Evolutionary conservation across 2,329 filamentous ascomycete genomes (phyloP).

Genomic region (Rhynchosporium agropyri): DNA sequence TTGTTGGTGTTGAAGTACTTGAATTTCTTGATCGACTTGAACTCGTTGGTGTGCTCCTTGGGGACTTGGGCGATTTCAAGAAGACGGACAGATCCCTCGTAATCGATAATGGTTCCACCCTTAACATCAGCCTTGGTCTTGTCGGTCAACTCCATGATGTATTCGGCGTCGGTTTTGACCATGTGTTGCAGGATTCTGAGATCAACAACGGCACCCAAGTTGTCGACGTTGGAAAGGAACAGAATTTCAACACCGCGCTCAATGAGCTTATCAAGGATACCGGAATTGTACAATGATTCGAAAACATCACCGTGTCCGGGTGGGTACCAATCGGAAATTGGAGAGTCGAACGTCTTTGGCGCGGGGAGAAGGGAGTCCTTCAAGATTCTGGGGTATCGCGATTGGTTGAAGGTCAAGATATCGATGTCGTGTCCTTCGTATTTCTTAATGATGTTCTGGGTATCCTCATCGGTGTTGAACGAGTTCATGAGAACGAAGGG

Average conservation of each 20-base stretch:
- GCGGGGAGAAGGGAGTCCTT: slow-evolving; percentile 98
- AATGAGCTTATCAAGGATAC: slow-evolving; percentile 94
- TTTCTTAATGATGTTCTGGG: slow-evolving; percentile 99
- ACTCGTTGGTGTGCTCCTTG: slow-evolving; percentile 99
- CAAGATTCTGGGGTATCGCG: slow-evolving; percentile 93
- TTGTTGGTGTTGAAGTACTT: slow-evolving; percentile 99
- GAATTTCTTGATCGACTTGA: slow-evolving; percentile 99
- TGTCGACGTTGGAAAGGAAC: slow-evolving; percentile 99
- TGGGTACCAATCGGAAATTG: slow-evolving; percentile 97
- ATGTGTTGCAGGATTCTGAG: slow-evolving; percentile 99
- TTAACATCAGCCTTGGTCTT: slow-evolving; percentile 99
- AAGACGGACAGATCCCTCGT: slow-evolving; percentile 93
- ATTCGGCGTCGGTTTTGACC: slow-evolving; percentile 95
- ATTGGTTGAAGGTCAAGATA: slow-evolving; percentile 99
- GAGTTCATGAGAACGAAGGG: slow-evolving; percentile 99
- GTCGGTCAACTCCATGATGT: slow-evolving; percentile 99
- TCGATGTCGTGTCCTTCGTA: slow-evolving; percentile 99
- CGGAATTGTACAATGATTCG: slow-evolving; percentile 99
- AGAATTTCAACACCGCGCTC: slow-evolving; percentile 95
- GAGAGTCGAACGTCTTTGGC: slow-evolving; percentile 83
- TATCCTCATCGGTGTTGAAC: slow-evolving; percentile 99
- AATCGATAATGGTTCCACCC: slow-evolving; percentile 99
- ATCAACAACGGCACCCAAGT: slow-evolving; percentile 96
- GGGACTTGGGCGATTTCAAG: slow-evolving; percentile 99
- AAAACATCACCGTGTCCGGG: slow-evolving; percentile 99